Base-by-base conservation (phyloP, 2,329 filamentous ascomycete species). In the Atkinsonella texensis region DNA sequence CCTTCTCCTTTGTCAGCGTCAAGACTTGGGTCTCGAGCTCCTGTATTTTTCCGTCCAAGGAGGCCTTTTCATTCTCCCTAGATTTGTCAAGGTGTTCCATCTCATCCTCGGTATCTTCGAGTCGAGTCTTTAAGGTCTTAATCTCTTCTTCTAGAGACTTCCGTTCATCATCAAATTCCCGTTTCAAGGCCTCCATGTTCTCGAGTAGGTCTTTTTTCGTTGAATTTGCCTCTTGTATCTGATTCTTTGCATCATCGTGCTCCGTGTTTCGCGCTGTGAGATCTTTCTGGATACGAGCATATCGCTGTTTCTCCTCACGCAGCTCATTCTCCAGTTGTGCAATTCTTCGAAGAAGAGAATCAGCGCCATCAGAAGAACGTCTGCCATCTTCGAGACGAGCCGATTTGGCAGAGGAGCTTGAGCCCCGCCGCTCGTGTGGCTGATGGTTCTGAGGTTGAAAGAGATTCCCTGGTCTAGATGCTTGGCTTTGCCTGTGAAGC, bases 121-220 rank as follows among this genome's bases (percentile, higher is more conserved):
- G 73, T 49, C 84, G 85, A 50, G 83, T 75, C 62, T 85, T 90
- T 52, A 90, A 77, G 13, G 79, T 77, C 58, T 83, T 84, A 52
- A 93, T 83, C 63, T 97, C 90, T 15, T 80, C 75, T 59, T 95
- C 87, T 0, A 97, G 74, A 10, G 83, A 85, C 61, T 86, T 88
- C 40, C 93, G 81, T 66, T 97, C 91, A 48, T 84, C 82, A 38
- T 86, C 75, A 58, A 95, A 96, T 62, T 97, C 93, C 28, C 81
- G 82, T 67, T 96, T 89, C 57, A 94, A 80, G 12, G 90, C 85
- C 63, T 97, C 89, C 71, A 98, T 88, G 62, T 98, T 98, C 57
- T 88, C 85, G 69, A 98, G 82, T 10, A 98, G 79, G 65, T 97
- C 93, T 59, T 87, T 86, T 67, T 98, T 98, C 1, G 87, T 96